phyloP scores from a whole-genome alignment of 176 grass and related monocot species.

The Oryza officinalis region DNA sequence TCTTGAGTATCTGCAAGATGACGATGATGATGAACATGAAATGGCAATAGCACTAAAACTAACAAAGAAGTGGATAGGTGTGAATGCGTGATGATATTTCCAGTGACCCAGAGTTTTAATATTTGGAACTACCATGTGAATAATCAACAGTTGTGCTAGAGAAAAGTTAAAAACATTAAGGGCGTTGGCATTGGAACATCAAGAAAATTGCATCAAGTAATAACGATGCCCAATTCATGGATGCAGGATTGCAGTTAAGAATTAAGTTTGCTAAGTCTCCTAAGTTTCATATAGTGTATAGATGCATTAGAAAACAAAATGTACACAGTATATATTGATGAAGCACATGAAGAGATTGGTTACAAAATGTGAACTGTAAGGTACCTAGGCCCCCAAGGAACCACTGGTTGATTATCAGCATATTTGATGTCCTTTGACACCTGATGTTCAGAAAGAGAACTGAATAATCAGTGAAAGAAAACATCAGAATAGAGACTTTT shows the following conservation, averaged over 20 bases:
- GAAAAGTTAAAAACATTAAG: neutral
- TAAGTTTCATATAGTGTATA: neutral
- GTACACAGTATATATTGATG: neutral
- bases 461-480: neutral
- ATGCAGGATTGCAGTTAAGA: neutral
- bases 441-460: constrained; percentile 29
- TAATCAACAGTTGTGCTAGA: neutral
- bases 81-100: neutral
- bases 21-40: neutral
- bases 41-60: constrained; percentile 14
- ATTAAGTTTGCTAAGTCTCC: neutral
- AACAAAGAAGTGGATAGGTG: neutral
- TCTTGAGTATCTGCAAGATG: constrained; percentile 58
- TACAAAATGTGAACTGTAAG: constrained; percentile 16
- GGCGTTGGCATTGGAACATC: neutral
- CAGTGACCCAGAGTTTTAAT: neutral
- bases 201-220: neutral
- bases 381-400: constrained; percentile 69
- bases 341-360: neutral
- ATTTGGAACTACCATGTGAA: neutral
- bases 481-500: neutral
- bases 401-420: constrained; percentile 67
- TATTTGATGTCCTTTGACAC: constrained; percentile 69
- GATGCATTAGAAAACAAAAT: neutral
- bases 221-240: neutral